These are phyloP conservation scores for Hypomyces perniciosus DNA, from an alignment of 2,329 filamentous ascomycete genomes.

Conservation along the genomic window DNA sequence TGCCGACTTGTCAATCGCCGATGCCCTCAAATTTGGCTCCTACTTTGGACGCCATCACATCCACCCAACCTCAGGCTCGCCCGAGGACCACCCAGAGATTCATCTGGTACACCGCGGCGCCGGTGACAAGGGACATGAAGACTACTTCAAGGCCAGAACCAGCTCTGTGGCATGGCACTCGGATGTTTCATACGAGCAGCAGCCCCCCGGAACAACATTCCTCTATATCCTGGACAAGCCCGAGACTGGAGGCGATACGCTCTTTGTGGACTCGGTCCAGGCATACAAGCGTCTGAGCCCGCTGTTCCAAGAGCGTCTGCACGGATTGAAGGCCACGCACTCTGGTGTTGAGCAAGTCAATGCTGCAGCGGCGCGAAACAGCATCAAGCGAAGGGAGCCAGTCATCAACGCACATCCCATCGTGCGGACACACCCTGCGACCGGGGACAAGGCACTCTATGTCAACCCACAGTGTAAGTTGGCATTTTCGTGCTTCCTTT, in stretches of 20 bases:
- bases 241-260: constrained; percentile 72
- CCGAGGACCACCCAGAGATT: constrained; percentile 65
- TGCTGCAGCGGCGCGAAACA: constrained; percentile 58
- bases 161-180: constrained; percentile 86
- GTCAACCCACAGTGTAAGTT: constrained; percentile 74
- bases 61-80: constrained; percentile 71
- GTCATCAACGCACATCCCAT: constrained; percentile 70
- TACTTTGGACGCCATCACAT: constrained; percentile 82
- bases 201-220: constrained; percentile 87
- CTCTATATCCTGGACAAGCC: constrained; percentile 82
- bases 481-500: too few species aligned
- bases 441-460: constrained; percentile 77
- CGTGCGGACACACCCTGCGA: constrained; percentile 73
- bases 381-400: constrained; percentile 69
- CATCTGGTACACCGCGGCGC: constrained; percentile 72
- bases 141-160: constrained; percentile 62
- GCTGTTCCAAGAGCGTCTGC: constrained; percentile 70
- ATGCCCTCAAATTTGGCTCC: constrained; percentile 62
- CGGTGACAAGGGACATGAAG: constrained; percentile 40
- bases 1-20: constrained; percentile 60
- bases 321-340: constrained; percentile 75
- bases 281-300: constrained; percentile 78
- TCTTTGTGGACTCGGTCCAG: constrained; percentile 73
- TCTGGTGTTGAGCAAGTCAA: constrained; percentile 77
- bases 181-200: constrained; percentile 80